Evolutionary conservation across 1,284 basidiomycete genomes (phyloP).

Genomic region (Malassezia restricta): DNA sequence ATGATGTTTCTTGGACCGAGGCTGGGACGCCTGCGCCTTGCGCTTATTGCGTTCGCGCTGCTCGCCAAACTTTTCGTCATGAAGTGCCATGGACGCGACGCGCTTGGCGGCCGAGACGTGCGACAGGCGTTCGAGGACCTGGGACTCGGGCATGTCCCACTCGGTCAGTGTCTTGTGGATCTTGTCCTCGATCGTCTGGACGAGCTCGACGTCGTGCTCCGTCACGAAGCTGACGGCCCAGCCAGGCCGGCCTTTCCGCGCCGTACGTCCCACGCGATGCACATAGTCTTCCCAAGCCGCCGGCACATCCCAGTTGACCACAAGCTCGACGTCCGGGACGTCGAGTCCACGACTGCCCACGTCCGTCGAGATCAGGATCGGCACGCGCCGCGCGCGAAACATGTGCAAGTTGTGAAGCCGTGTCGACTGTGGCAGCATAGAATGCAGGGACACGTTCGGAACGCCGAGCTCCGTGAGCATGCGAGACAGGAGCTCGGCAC

Average conservation of each 20-base stretch:
- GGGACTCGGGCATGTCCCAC: slow-evolving; percentile 55
- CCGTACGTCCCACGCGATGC: slow-evolving; percentile 64
- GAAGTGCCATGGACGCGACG: slow-evolving; percentile 82
- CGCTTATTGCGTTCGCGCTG: slow-evolving; percentile 66
- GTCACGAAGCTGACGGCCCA: slow-evolving; percentile 87
- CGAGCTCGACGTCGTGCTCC: slow-evolving; percentile 75
- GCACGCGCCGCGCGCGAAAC: slow-evolving; percentile 60
- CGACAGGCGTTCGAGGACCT: slow-evolving; percentile 76
- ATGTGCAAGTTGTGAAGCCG: slow-evolving; percentile 67
- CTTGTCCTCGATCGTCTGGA: slow-evolving; percentile 70
- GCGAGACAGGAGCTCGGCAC: slow-evolving; percentile 65
- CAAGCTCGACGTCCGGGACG: slow-evolving; percentile 63
- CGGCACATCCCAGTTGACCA: slow-evolving; percentile 94
- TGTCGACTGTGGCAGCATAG: slow-evolving; percentile 77
- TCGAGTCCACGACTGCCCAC: slow-evolving; percentile 45
- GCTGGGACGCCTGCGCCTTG: slow-evolving; percentile 48
- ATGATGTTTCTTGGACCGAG: too few relatives aligned
- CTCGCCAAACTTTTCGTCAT: slow-evolving; percentile 80
- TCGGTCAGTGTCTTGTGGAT: slow-evolving; percentile 54
- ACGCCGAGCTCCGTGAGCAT: slow-evolving; percentile 60
- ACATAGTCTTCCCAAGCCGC: slow-evolving; percentile 53
- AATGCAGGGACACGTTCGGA: slow-evolving; percentile 79
- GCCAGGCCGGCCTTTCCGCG: slow-evolving; percentile 79
- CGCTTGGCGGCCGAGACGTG: slow-evolving; percentile 80
- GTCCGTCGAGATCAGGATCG: slow-evolving; percentile 43